These are phyloP conservation scores for Rhynchosporium graminicola DNA, from an alignment of 2,329 filamentous ascomycete genomes.

Conservation along the genomic window DNA sequence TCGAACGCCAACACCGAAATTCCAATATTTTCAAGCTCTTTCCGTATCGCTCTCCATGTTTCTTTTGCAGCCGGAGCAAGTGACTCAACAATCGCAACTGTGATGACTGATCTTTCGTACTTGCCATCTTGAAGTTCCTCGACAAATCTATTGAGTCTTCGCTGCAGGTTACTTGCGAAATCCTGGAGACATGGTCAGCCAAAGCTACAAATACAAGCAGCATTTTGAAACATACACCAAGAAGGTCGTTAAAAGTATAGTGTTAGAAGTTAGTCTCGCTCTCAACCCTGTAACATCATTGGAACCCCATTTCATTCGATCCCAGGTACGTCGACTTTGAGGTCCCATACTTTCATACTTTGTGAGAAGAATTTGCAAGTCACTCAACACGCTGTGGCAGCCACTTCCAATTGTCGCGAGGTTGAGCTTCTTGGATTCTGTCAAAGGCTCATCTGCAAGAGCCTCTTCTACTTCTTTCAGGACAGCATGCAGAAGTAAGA, in stretches of 20 bases:
- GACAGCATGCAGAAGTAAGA: conserved; percentile 21
- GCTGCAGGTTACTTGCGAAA: conserved; percentile 14
- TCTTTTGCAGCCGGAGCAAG: conserved; percentile 12
- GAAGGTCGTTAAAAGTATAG: conserved; percentile 30
- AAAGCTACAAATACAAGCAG: neutral
- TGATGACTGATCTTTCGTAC: conserved; percentile 20
- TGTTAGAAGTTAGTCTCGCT: conserved; percentile 33
- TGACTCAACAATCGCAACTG: conserved; percentile 13
- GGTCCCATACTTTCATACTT: conserved; percentile 26
- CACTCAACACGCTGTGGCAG: conserved; percentile 28
- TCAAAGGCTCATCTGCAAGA: conserved; percentile 9
- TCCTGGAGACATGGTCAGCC: conserved; percentile 1
- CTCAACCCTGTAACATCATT: conserved; percentile 30
- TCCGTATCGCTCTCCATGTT: conserved; percentile 18
- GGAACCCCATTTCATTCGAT: conserved; percentile 34
- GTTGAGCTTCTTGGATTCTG: conserved; percentile 5
- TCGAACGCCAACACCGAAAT: conserved; percentile 18
- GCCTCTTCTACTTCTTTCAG: conserved; percentile 23
- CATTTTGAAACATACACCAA: conserved; percentile 7
- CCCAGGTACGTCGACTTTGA: conserved; percentile 32
- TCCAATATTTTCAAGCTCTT: conserved; percentile 22
- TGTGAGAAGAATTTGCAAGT: conserved; percentile 21
- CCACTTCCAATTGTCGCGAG: conserved; percentile 21
- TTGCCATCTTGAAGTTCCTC: conserved; percentile 18
- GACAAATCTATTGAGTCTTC: conserved; percentile 16